phyloP scores from a whole-genome alignment of 2,329 filamentous ascomycete species.

The Diplodia mutila region DNA sequence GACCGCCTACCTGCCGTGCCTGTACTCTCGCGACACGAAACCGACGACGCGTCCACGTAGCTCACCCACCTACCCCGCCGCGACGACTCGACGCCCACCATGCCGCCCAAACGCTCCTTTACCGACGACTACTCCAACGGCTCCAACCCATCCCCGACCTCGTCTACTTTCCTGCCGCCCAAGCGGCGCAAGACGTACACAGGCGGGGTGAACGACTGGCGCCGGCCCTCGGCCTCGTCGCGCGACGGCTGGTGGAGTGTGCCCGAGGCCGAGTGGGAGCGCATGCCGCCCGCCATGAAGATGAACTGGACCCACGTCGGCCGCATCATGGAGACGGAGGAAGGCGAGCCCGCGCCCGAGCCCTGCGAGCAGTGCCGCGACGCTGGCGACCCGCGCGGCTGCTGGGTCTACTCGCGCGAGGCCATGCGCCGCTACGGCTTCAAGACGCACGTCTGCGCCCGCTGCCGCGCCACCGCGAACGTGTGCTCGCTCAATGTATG shows the following conservation, averaged over 20 bases:
- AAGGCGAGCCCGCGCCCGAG: slow-evolving; percentile 4
- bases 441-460: slow-evolving; percentile 20
- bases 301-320: slow-evolving; percentile 22
- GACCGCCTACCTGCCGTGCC: not conserved
- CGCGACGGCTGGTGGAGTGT: slow-evolving; percentile 11
- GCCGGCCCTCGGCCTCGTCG: not conserved
- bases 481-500: slow-evolving; percentile 22
- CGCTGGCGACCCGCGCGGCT: not conserved
- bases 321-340: slow-evolving; percentile 18
- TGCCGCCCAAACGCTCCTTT: slow-evolving; percentile 8
- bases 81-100: not conserved
- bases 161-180: not conserved
- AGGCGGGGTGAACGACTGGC: not conserved
- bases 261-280: slow-evolving; percentile 4
- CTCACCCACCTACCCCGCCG: not conserved
- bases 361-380: slow-evolving; percentile 9
- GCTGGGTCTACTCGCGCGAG: slow-evolving; percentile 16
- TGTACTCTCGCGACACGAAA: not conserved
- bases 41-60: not conserved
- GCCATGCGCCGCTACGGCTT: slow-evolving; percentile 17
- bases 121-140: not conserved
- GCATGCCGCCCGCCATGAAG: slow-evolving; percentile 8
- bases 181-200: slow-evolving; percentile 13
- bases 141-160: not conserved
- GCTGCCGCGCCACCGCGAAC: slow-evolving; percentile 8